Base-by-base conservation (phyloP, 768 basidiomycete genomes). In the Serpula lacrymans region DNA sequence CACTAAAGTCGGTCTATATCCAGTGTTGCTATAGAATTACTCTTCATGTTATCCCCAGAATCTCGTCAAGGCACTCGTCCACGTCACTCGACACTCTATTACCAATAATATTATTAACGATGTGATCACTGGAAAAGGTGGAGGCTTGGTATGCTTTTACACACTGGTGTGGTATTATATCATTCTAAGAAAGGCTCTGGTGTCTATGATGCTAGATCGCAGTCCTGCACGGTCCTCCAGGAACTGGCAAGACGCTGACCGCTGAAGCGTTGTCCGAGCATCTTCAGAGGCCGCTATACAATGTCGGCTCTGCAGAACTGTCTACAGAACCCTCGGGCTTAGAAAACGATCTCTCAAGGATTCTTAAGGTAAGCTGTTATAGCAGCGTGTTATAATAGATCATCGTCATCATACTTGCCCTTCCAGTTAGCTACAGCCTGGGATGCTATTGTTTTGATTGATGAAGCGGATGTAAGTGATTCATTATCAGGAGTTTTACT, bases 111-210 rank as follows among this genome's bases (percentile, higher is more conserved):
- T 55, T 2, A 51, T 58, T 25, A 46, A 27, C 39, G 80, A 82
- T 43, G 78, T 81, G 45, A 75, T 82, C 56, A 75, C 72, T 50
- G 80, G 78, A 25, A 82, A 83, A 52, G 81, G 80, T 1, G 75
- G 77, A n/a, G 75, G 75, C 9, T 60, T 78, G 26, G 75, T 83
- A 14, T 64, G 80, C 36, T n/a, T n/a, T n/a, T n/a, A n/a, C n/a
- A n/a, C n/a, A n/a, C n/a, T n/a, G n/a, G n/a, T n/a, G n/a, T n/a
- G n/a, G n/a, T n/a, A n/a, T n/a, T n/a, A n/a, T n/a, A n/a, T n/a
- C 6, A 36, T 21, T 5, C 4, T 22, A 1, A 4, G 10, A 12
- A 13, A 25, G 34, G 21, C 30, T 21, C 25, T 5, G 6, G 16
- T 24, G 8, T n/a, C 43, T 3, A 37, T 26, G 6, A 24, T 8